These are phyloP conservation scores for Pharus latifolius DNA, from an alignment of 176 grass and related monocot genomes.

Conservation along the genomic window DNA sequence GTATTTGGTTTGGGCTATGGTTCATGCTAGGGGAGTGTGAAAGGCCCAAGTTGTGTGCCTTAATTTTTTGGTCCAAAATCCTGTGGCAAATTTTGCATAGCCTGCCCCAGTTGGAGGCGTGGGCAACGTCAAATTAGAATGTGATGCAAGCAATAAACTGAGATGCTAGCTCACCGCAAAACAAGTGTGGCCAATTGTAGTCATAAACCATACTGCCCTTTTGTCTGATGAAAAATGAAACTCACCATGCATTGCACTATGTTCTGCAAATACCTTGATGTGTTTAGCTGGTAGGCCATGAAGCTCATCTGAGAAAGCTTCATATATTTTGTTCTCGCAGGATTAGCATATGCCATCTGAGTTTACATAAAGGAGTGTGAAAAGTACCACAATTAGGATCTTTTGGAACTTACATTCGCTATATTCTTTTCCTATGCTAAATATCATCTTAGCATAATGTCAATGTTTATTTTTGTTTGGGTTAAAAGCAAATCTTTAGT, in stretches of 20 bases:
- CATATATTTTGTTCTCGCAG: neutral
- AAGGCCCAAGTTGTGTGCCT: neutral
- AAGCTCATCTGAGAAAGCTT: neutral
- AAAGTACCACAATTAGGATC: neutral
- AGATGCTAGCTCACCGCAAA: neutral
- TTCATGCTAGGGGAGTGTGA: too few species aligned
- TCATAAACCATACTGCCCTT: neutral
- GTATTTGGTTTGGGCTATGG: too few species aligned
- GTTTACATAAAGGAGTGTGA: neutral
- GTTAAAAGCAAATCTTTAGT: too few species aligned
- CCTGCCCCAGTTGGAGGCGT: too few species aligned
- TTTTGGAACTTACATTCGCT: neutral
- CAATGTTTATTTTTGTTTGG: neutral
- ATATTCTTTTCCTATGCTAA: neutral
- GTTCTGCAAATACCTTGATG: neutral
- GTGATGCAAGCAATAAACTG: neutral
- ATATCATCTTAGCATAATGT: neutral
- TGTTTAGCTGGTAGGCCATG: neutral
- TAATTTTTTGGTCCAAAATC: neutral
- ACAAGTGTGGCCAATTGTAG: neutral
- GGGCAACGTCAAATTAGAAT: too few species aligned
- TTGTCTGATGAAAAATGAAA: neutral
- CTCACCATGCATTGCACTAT: neutral
- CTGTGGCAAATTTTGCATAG: neutral
- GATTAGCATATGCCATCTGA: neutral